phyloP scores from a whole-genome alignment of 306 rosid species.

The Gleditsia sinensis region DNA sequence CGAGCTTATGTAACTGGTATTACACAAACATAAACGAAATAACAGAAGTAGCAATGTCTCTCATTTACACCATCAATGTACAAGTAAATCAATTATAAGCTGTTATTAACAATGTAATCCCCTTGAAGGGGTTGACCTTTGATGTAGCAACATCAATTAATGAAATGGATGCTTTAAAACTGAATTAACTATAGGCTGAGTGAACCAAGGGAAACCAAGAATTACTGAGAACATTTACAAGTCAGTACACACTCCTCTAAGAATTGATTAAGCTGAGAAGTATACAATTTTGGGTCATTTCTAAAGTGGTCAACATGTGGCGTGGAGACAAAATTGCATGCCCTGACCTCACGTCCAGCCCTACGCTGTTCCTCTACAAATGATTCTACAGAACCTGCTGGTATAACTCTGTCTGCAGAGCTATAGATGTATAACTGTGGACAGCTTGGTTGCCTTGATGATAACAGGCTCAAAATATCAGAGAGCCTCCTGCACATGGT shows the following conservation, averaged over 20 bases:
- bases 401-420: constrained; percentile 91
- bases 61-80: constrained; percentile 27
- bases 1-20: not conserved
- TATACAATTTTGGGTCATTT: constrained; percentile 79
- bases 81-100: constrained; percentile 20
- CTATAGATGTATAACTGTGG: constrained; percentile 94
- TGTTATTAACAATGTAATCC: constrained; percentile 17
- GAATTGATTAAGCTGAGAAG: constrained; percentile 80
- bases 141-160: constrained; percentile 26
- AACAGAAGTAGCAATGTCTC: not conserved
- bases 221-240: constrained; percentile 45
- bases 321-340: constrained; percentile 88
- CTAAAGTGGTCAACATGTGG: constrained; percentile 99
- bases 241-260: constrained; percentile 75
- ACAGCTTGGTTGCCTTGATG: constrained; percentile 83
- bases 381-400: constrained; percentile 81
- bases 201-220: constrained; percentile 21
- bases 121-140: constrained; percentile 24
- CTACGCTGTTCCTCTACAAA: constrained; percentile 74
- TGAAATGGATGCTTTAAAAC: constrained; percentile 36
- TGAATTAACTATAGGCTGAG: constrained; percentile 36
- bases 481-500: constrained; percentile 80
- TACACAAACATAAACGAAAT: constrained; percentile 15
- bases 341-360: constrained; percentile 88
- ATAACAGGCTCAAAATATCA: constrained; percentile 70